These are phyloP conservation scores for Sphaerosporella brunnea DNA, from an alignment of 495 filamentous ascomycete genomes.

Conservation along the genomic window DNA sequence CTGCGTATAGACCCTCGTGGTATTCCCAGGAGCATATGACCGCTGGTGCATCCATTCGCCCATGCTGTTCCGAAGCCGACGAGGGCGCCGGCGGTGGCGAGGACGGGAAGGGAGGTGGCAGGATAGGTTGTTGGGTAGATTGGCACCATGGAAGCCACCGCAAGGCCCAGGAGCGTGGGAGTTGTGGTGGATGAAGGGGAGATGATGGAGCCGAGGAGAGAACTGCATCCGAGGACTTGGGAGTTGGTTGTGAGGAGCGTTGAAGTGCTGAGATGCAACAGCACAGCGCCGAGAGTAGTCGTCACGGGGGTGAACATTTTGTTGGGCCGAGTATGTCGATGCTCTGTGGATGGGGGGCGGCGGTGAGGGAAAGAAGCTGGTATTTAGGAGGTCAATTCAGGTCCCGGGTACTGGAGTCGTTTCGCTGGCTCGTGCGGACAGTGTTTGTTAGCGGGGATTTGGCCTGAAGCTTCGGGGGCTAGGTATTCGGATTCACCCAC, in stretches of 20 bases:
- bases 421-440: no score
- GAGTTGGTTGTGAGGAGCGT: constrained; percentile 39
- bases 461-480: no score
- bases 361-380: no score
- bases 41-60: constrained; percentile 41
- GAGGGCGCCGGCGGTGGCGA: constrained; percentile 28
- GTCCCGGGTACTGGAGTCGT: no score
- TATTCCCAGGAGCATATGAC: constrained; percentile 44
- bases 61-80: constrained; percentile 43
- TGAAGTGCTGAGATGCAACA: constrained; percentile 38
- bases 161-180: constrained; percentile 1
- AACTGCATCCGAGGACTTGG: constrained; percentile 37
- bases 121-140: not conserved
- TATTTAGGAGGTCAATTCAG: no score
- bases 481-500: no score
- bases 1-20: constrained; percentile 37
- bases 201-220: constrained; percentile 11
- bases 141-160: not conserved
- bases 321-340: not conserved
- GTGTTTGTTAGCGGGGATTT: no score
- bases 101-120: not conserved
- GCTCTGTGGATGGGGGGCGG: no score
- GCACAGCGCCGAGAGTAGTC: constrained; percentile 37
- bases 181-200: not conserved
- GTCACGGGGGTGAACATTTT: constrained; percentile 43